phyloP scores from a whole-genome alignment of 805 yeast genomes.

The Kluyveromyces starmeri region DNA sequence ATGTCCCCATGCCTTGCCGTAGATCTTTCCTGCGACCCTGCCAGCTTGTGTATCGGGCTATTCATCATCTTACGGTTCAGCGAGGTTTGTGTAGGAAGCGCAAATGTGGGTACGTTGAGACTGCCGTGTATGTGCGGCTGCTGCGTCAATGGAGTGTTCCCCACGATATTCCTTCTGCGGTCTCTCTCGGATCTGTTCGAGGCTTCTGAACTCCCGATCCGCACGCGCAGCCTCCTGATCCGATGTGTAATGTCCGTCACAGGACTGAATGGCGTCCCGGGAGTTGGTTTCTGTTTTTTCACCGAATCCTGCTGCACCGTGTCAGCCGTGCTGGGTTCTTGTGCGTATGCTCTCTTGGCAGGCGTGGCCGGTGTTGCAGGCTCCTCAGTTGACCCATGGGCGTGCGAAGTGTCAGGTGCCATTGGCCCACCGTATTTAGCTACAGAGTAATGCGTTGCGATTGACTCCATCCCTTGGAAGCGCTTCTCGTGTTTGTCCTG shows the following conservation, averaged over 20 bases:
- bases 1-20: slow-evolving; percentile 2
- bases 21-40: not conserved
- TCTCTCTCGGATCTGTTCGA: slow-evolving; percentile 5
- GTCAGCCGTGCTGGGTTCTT: too few relatives aligned
- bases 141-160: slow-evolving; percentile 15
- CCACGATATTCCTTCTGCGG: slow-evolving; percentile 8
- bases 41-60: slow-evolving; percentile 1
- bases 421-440: not conserved
- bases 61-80: slow-evolving; percentile 11
- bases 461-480: slow-evolving; percentile 28
- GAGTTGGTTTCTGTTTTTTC: slow-evolving; percentile 2
- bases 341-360: too few relatives aligned
- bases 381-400: too few relatives aligned
- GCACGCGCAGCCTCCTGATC: slow-evolving; percentile 19
- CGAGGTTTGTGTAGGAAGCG: slow-evolving; percentile 21
- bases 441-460: slow-evolving; percentile 26
- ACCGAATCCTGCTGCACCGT: not conserved
- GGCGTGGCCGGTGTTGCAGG: too few relatives aligned
- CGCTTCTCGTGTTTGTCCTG: slow-evolving; percentile 17
- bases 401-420: too few relatives aligned
- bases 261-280: slow-evolving; percentile 7
- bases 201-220: slow-evolving; percentile 7
- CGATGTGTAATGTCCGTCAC: slow-evolving; percentile 22
- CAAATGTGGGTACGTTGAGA: slow-evolving; percentile 19
- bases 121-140: slow-evolving; percentile 10